A percentile compares a stretch with the other conserved stretches of the same genome.
Conservation (phyloP, 1,284 basidiomycete species). For the Coniophora puteana region DNA sequence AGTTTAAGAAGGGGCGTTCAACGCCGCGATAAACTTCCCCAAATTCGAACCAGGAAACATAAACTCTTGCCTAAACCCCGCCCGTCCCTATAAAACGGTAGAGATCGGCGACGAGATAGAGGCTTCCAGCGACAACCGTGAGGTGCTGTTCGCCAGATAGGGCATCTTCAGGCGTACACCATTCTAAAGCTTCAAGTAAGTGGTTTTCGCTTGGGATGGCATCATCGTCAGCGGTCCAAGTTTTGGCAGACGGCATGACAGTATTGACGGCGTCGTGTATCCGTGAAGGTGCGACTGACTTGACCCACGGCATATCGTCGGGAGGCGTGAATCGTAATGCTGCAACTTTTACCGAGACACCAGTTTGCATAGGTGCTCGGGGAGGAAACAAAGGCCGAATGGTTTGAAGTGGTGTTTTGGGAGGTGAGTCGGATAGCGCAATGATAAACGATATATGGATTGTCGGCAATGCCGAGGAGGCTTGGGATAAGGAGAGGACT, state of each 20-base stretch:
- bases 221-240: constrained; percentile 37
- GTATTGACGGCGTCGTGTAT: constrained; percentile 40
- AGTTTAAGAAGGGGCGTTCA: no score
- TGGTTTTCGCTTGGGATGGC: constrained; percentile 20
- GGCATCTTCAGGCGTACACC: constrained; percentile 31
- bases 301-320: constrained; percentile 91
- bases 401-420: constrained; percentile 72
- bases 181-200: constrained; percentile 37
- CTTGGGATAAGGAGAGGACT: constrained; percentile 26
- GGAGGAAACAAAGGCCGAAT: constrained; percentile 58
- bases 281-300: constrained; percentile 48
- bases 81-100: constrained; percentile 49
- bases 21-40: no score
- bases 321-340: constrained; percentile 66
- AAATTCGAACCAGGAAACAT: not conserved
- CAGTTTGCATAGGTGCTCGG: constrained; percentile 16
- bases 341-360: constrained; percentile 44
- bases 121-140: constrained; percentile 80
- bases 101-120: constrained; percentile 89
- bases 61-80: not conserved
- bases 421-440: constrained; percentile 76
- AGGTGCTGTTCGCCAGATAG: constrained; percentile 32
- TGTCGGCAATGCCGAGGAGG: constrained; percentile 14
- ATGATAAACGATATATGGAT: constrained; percentile 65
- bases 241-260: constrained; percentile 38